A percentile compares a stretch with the other conserved stretches of the same genome.
These are phyloP conservation scores for Lasiodiplodia sp. DNA, from an alignment of 2,329 filamentous ascomycete species.

Conservation along the genomic window DNA sequence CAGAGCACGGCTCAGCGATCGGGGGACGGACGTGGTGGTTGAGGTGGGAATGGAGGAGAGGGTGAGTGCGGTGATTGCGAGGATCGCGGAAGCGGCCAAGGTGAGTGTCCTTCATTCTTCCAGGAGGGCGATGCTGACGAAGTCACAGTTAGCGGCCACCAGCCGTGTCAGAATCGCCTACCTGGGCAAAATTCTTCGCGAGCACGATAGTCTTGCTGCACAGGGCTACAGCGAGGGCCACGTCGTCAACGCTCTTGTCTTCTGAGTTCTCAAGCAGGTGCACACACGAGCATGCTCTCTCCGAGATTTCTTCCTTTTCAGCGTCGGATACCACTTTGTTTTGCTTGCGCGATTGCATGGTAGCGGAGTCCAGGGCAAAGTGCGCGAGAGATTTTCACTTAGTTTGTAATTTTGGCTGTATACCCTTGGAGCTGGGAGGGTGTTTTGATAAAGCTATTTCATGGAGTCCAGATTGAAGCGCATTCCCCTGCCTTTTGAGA, in stretches of 20 bases:
- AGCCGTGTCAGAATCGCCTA: conserved; percentile 77
- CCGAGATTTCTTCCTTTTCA: not conserved
- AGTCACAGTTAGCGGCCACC: conserved; percentile 60
- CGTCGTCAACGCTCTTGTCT: conserved; percentile 79
- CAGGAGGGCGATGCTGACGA: not conserved
- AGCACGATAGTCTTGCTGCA: conserved; percentile 67
- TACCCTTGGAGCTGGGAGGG: conserved; percentile 14
- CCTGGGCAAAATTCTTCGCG: conserved; percentile 79
- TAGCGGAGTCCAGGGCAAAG: conserved; percentile 4
- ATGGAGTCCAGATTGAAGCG: not conserved
- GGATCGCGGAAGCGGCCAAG: conserved; percentile 67
- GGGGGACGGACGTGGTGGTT: conserved; percentile 48
- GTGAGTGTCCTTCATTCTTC: conserved; percentile 56
- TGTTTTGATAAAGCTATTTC: conserved; percentile 5
- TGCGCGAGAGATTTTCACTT: not conserved
- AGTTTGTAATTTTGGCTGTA: conserved; percentile 9
- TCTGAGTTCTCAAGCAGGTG: conserved; percentile 33
- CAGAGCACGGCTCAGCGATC: conserved; percentile 47
- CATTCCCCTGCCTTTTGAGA: conserved; percentile 1
- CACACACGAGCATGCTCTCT: not conserved
- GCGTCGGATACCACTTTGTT: conserved; percentile 25
- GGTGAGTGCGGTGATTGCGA: conserved; percentile 69
- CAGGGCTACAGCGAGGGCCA: conserved; percentile 81
- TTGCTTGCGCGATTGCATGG: conserved; percentile 15
- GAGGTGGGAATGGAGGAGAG: conserved; percentile 54